A percentile compares a stretch with the other conserved stretches of the same genome.
Evolutionary conservation across 1,139 yeast species (phyloP).

Genomic region (Protomyces inundatus): DNA sequence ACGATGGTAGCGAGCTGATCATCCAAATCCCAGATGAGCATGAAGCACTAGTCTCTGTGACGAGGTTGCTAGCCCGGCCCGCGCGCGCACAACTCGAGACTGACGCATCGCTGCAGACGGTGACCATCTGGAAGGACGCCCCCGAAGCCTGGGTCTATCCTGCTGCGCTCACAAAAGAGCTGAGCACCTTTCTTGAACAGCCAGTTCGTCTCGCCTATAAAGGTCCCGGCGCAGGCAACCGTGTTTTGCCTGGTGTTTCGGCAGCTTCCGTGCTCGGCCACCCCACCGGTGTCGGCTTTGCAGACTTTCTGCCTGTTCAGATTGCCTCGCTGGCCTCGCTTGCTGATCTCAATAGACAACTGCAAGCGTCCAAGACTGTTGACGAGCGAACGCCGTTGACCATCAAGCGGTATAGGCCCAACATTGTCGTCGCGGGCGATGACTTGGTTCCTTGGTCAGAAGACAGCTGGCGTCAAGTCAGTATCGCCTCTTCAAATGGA

Average conservation of each 20-base stretch:
- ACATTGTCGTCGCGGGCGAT: constrained; percentile 19
- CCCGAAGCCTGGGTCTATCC: constrained; percentile 1
- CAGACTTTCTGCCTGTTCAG: constrained; percentile 15
- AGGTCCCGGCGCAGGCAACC: constrained; percentile 5
- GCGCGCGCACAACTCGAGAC: neutral
- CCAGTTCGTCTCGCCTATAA: constrained; percentile 8
- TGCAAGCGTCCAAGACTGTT: neutral
- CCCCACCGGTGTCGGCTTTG: constrained; percentile 14
- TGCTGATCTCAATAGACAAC: neutral
- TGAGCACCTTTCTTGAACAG: constrained; percentile 10
- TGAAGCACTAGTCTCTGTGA: neutral
- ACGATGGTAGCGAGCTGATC: neutral
- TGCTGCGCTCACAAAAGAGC: neutral
- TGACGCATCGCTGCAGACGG: neutral
- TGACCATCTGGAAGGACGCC: constrained; percentile 5
- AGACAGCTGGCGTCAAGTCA: constrained; percentile 13
- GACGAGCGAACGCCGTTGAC: neutral
- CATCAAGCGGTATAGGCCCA: constrained; percentile 15
- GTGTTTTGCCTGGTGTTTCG: neutral
- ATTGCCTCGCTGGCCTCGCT: constrained; percentile 17
- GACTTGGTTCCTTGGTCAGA: constrained; percentile 14
- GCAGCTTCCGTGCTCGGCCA: constrained; percentile 2
- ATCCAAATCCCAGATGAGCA: neutral
- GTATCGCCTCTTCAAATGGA: constrained; percentile 3
- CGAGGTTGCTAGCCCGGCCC: constrained; percentile 3